phyloP scores from a whole-genome alignment of 2,329 filamentous ascomycete species.

The Botrytis tulipae region DNA sequence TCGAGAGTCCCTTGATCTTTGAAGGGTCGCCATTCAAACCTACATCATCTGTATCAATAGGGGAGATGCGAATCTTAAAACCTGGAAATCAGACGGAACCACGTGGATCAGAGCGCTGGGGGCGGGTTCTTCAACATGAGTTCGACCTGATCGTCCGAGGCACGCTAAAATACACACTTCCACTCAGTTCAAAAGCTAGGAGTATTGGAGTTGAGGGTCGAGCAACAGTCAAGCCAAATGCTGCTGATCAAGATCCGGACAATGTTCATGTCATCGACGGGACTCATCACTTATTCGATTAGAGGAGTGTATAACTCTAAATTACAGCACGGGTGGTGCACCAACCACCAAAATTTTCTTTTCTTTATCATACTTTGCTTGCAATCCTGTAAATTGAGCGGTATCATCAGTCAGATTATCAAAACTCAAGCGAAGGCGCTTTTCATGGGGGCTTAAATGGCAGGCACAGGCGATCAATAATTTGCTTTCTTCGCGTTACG shows the following conservation, averaged over 20 bases:
- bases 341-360: conserved; percentile 12
- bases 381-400: conserved; percentile 20
- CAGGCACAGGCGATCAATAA: conserved; percentile 18
- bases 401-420: conserved; percentile 18
- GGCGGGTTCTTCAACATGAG: conserved; percentile 82
- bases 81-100: conserved; percentile 86
- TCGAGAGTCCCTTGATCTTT: conserved; percentile 85
- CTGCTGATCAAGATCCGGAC: conserved; percentile 36
- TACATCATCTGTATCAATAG: conserved; percentile 68
- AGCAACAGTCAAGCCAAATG: conserved; percentile 59
- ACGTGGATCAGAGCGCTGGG: conserved; percentile 83
- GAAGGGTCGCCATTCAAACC: conserved; percentile 86
- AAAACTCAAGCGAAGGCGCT: conserved; percentile 21
- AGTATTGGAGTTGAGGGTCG: conserved; percentile 60
- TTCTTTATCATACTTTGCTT: conserved; percentile 18
- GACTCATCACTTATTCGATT: conserved; percentile 16
- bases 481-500: conserved; percentile 9
- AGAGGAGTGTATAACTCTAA: not conserved
- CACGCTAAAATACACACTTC: conserved; percentile 76
- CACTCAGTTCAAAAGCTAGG: conserved; percentile 58
- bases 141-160: conserved; percentile 93
- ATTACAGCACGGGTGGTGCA: conserved; percentile 9
- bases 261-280: conserved; percentile 31
- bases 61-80: conserved; percentile 75
- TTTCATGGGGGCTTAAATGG: conserved; percentile 17